Evolutionary conservation across 495 filamentous ascomycete genomes (phyloP).

Genomic region (Rostrohypoxylon terebratum): DNA sequence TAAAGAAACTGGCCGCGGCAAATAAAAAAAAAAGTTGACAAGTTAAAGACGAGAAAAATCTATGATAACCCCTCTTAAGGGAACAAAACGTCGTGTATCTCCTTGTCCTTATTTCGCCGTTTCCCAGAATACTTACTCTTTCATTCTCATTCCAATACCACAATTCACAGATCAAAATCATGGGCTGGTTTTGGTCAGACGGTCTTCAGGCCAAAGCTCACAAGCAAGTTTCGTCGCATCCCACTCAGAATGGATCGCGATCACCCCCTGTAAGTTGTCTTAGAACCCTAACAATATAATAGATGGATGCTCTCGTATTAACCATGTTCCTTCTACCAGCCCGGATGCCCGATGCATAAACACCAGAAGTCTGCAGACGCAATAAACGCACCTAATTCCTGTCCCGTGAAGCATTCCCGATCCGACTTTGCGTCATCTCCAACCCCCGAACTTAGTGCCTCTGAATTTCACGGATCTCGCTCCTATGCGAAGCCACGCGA

Average conservation of each 20-base stretch:
- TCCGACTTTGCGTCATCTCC: constrained; percentile 43
- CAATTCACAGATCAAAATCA: constrained; percentile 51
- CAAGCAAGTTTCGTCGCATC: constrained; percentile 46
- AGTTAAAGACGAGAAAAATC: constrained; percentile 23
- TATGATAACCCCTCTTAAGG: constrained; percentile 5
- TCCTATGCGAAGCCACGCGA: constrained; percentile 45
- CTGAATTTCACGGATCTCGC: constrained; percentile 60
- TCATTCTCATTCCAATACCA: neutral
- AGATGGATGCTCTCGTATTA: constrained; percentile 40
- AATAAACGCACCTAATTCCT: constrained; percentile 53
- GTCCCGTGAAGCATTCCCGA: constrained; percentile 63
- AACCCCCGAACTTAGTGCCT: constrained; percentile 29
- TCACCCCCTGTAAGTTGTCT: constrained; percentile 72
- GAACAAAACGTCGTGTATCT: neutral
- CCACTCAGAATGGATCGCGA: constrained; percentile 57
- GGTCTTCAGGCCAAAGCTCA: constrained; percentile 57
- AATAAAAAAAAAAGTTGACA: constrained; percentile 34
- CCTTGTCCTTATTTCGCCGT: neutral
- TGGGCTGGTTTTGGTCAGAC: constrained; percentile 99
- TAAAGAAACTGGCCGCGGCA: constrained; percentile 28
- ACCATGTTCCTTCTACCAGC: constrained; percentile 64
- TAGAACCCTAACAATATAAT: neutral
- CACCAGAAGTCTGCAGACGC: constrained; percentile 59
- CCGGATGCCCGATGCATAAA: constrained; percentile 92
- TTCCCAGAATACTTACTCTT: constrained; percentile 1